phyloP scores from a whole-genome alignment of 176 grass and related monocot genomes.

The Tillandsia fasciculata region DNA sequence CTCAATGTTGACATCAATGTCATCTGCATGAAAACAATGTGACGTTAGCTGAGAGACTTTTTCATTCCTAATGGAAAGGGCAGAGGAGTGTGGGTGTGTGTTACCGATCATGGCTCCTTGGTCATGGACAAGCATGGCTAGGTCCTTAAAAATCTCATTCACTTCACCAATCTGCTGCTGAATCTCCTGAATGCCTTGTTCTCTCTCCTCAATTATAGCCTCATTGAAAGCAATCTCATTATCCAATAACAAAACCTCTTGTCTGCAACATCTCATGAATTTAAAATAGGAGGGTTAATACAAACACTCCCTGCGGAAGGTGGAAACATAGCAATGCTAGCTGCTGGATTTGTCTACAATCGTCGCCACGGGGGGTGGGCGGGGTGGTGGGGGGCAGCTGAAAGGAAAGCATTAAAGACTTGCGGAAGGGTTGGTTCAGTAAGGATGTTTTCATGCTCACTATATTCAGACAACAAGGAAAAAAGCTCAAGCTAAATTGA shows the following conservation, averaged over 20 bases:
- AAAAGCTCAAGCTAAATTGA: no score
- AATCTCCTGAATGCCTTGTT: conserved; percentile 84
- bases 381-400: no score
- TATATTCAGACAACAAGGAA: no score
- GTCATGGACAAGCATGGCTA: conserved; percentile 77
- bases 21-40: conserved; percentile 41
- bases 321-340: no score
- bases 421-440: no score
- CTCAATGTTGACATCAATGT: conserved; percentile 68
- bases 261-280: conserved; percentile 27
- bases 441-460: no score
- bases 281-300: background rate
- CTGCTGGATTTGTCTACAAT: no score
- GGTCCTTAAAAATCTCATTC: conserved; percentile 91
- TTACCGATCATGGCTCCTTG: conserved; percentile 74
- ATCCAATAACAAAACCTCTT: conserved; percentile 80
- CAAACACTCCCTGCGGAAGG: background rate
- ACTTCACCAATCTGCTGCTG: conserved; percentile 96
- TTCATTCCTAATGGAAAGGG: background rate
- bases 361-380: no score
- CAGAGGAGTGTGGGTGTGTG: background rate
- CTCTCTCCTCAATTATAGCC: conserved; percentile 94
- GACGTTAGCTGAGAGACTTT: conserved; percentile 10
- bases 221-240: conserved; percentile 95
- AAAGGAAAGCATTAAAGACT: no score